A percentile compares a stretch with the other conserved stretches of the same genome.
These are phyloP conservation scores for Erythrobasidium hasegawianum DNA, from an alignment of 1,284 basidiomycete genomes.

Conservation along the genomic window DNA sequence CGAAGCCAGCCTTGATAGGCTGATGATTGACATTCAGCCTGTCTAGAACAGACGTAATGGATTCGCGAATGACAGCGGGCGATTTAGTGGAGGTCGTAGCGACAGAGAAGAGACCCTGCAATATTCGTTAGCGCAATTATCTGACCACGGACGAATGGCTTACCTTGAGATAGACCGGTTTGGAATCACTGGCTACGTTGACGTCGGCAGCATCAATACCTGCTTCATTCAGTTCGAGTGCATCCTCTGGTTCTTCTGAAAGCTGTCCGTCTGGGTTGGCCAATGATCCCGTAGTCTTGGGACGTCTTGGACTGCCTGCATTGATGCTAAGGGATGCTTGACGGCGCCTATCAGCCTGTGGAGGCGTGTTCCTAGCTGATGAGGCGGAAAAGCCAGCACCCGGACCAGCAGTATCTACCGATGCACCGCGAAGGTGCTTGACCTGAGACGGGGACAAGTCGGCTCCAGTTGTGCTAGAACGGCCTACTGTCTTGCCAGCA, in stretches of 20 bases:
- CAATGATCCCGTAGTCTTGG: slow-evolving; percentile 29
- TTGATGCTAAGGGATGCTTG: background rate
- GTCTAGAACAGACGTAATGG: slow-evolving; percentile 81
- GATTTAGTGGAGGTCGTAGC: slow-evolving; percentile 91
- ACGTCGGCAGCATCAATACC: slow-evolving; percentile 48
- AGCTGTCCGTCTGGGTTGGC: background rate
- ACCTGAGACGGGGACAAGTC: slow-evolving; percentile 36
- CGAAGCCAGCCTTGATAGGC: slow-evolving; percentile 85
- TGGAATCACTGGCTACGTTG: slow-evolving; percentile 58
- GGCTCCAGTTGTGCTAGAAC: slow-evolving; percentile 41
- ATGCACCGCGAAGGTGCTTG: slow-evolving; percentile 36
- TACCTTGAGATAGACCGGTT: slow-evolving; percentile 76
- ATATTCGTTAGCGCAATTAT: slow-evolving; percentile 11
- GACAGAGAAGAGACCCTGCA: slow-evolving; percentile 57
- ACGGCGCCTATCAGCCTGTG: background rate
- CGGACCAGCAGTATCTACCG: slow-evolving; percentile 33
- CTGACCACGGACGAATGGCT: slow-evolving; percentile 63
- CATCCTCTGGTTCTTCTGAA: slow-evolving; percentile 36
- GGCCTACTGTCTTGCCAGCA: slow-evolving; percentile 37
- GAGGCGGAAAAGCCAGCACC: background rate
- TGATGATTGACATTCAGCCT: slow-evolving; percentile 91
- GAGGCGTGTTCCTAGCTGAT: background rate
- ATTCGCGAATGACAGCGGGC: slow-evolving; percentile 71
- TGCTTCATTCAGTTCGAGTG: slow-evolving; percentile 38
- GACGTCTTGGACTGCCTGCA: slow-evolving; percentile 13